A percentile compares a stretch with the other conserved stretches of the same genome.
These are phyloP conservation scores for Ambrosiella beaveri DNA, from an alignment of 2,329 filamentous ascomycete genomes.

Conservation along the genomic window DNA sequence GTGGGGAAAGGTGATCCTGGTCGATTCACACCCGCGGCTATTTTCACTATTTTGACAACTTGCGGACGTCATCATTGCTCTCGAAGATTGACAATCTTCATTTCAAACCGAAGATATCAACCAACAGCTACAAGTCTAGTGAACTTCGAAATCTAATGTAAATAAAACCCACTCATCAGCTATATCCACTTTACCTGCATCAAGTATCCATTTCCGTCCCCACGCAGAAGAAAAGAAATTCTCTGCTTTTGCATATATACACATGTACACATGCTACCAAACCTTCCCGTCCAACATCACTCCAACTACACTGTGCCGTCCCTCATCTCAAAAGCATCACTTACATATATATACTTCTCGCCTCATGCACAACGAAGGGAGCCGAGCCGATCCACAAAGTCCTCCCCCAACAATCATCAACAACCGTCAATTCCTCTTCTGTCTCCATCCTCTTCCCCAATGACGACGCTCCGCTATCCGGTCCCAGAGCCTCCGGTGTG, in stretches of 20 bases:
- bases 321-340: background rate
- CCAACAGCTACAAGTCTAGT: too few species aligned
- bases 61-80: too few species aligned
- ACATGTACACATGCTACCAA: background rate
- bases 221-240: background rate
- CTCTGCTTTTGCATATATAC: background rate
- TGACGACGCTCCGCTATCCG: background rate
- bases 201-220: background rate
- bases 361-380: slow-evolving; percentile 5
- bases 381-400: background rate
- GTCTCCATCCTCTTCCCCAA: background rate
- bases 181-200: background rate
- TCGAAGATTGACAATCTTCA: too few species aligned
- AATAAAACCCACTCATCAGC: too few species aligned
- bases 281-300: background rate
- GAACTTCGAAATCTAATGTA: too few species aligned
- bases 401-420: background rate
- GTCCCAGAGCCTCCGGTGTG: background rate
- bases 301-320: background rate
- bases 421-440: background rate
- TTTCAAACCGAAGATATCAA: too few species aligned
- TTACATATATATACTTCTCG: background rate
- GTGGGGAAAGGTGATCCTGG: background rate
- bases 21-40: background rate
- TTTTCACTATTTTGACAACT: background rate